These are phyloP conservation scores for Baorangia bicolor DNA, from an alignment of 768 basidiomycete genomes.

Conservation along the genomic window DNA sequence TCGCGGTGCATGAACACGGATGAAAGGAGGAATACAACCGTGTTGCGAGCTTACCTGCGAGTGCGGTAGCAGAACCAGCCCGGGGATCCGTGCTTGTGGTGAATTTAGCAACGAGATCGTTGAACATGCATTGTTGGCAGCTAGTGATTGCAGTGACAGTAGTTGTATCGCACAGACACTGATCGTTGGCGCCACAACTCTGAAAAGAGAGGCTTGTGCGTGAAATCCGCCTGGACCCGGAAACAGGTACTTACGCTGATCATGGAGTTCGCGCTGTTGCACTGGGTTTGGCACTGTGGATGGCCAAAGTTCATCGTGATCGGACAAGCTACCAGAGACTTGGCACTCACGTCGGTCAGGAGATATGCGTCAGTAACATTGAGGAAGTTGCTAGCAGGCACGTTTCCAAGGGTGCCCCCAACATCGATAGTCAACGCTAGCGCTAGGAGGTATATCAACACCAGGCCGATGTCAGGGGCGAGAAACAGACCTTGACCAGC, in stretches of 20 bases:
- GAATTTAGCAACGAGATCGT: slow-evolving; percentile 50
- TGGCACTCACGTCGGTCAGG: slow-evolving; percentile 27
- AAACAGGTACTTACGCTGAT: slow-evolving; percentile 24
- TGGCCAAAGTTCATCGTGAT: background rate
- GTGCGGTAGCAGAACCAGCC: slow-evolving; percentile 58
- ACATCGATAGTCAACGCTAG: slow-evolving; percentile 52
- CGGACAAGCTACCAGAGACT: background rate
- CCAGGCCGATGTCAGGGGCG: background rate
- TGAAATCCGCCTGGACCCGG: background rate
- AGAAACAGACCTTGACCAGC: slow-evolving; percentile 57
- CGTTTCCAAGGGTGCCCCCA: slow-evolving; percentile 32
- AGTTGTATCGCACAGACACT: slow-evolving; percentile 52
- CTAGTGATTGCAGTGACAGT: slow-evolving; percentile 43
- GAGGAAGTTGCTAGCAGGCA: slow-evolving; percentile 48
- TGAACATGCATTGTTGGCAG: slow-evolving; percentile 72
- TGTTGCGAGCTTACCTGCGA: slow-evolving; percentile 46
- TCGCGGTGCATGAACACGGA: slow-evolving; percentile 4
- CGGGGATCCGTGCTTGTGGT: slow-evolving; percentile 47
- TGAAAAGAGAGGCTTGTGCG: slow-evolving; percentile 14
- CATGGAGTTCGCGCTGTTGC: slow-evolving; percentile 22
- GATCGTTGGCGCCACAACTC: slow-evolving; percentile 44
- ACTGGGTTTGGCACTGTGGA: slow-evolving; percentile 28
- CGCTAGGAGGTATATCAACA: slow-evolving; percentile 21
- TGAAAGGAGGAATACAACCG: background rate
- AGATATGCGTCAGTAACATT: slow-evolving; percentile 35